A percentile compares a stretch with the other conserved stretches of the same genome.
phyloP scores from a whole-genome alignment of 441 rosid species.

The Raphanus hybrid region DNA sequence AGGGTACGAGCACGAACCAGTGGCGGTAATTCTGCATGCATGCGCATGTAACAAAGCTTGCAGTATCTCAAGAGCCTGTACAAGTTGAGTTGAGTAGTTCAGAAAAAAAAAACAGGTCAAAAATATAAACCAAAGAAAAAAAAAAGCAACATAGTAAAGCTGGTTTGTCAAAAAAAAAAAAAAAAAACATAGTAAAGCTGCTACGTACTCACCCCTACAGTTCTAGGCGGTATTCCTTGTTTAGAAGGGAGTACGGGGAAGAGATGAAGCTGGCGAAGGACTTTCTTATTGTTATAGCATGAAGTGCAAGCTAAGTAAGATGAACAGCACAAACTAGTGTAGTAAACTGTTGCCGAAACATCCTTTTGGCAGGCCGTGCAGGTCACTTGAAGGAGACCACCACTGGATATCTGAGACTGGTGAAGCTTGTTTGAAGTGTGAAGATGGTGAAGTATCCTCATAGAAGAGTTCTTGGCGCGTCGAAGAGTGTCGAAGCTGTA shows the following conservation, averaged over 20 bases:
- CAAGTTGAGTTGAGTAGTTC: background rate
- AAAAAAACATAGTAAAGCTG: background rate
- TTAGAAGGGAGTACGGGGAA: constrained; percentile 19
- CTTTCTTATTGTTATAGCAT: constrained; percentile 42
- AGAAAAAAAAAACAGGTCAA: background rate
- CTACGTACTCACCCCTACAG: constrained; percentile 14
- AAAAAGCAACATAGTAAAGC: background rate
- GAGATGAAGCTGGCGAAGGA: constrained; percentile 14
- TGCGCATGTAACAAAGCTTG: constrained; percentile 52
- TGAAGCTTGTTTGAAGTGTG: constrained; percentile 38
- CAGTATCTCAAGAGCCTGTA: constrained; percentile 37
- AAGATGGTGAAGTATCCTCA: constrained; percentile 80
- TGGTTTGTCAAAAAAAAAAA: background rate
- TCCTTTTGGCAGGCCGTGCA: constrained; percentile 56
- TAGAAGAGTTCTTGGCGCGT: constrained; percentile 77
- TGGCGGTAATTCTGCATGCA: constrained; percentile 35
- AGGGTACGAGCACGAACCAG: constrained; percentile 43
- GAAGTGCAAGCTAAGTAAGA: constrained; percentile 46
- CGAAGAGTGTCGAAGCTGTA: constrained; percentile 74
- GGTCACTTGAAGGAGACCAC: constrained; percentile 7
- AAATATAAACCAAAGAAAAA: background rate
- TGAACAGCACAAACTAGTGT: constrained; percentile 47
- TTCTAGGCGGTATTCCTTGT: constrained; percentile 10
- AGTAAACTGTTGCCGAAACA: constrained; percentile 38
- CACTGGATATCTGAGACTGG: background rate